Evolutionary conservation across 495 filamentous ascomycete genomes (phyloP), one percentile per base, ranked within the genome.

Genomic region (Hypoxylon crocopeplum): DNA sequence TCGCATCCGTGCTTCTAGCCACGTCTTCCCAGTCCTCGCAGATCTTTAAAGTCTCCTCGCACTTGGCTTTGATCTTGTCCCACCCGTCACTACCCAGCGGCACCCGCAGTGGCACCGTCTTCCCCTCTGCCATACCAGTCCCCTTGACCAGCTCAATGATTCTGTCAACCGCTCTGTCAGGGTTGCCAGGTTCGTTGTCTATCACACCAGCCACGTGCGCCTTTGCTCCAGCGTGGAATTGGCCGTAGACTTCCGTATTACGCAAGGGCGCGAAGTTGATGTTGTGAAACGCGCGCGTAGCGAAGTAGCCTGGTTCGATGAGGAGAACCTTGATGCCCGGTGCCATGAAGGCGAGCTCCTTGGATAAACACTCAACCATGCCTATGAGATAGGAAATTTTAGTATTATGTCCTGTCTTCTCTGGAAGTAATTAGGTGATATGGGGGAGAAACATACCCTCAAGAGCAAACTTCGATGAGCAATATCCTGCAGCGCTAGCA

Each of bases 401-500:
- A 36, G 1, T 45, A 12, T 42, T 16, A 16, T 3, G 2, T 10
- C 6, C 7, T 56, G 39, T 53, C 27, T 34, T 33, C 17, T 2
- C 24, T 27, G 3, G 8, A 3, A 27, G 8, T 8, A 4, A 27
- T 27, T 3, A 27, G 8, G 24, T n/a, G 24, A 27, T 53, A 25
- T 33, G 38, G 30, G 13, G 24, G 7, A 12, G 10, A 27, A 4
- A 3, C 22, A 19, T 64, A 64, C 93, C 93, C 68, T 98, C 93
- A 4, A 95, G 87, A 0, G 93, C 93, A 70, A 95, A 96, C 69
- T 97, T 98, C 0, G 89, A 93, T 0, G 93, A 92, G 71, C 93
- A 96, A 67, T 96, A 97, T 17, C 59, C 66, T 2, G 62, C 52
- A 19, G 61, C 72, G 5, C 71, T 72, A 0, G 78, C 72, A 19